Evolutionary conservation across 306 rosid genomes (phyloP), one percentile per base, ranked within the genome.

Genomic region (Cicer bijugum): DNA sequence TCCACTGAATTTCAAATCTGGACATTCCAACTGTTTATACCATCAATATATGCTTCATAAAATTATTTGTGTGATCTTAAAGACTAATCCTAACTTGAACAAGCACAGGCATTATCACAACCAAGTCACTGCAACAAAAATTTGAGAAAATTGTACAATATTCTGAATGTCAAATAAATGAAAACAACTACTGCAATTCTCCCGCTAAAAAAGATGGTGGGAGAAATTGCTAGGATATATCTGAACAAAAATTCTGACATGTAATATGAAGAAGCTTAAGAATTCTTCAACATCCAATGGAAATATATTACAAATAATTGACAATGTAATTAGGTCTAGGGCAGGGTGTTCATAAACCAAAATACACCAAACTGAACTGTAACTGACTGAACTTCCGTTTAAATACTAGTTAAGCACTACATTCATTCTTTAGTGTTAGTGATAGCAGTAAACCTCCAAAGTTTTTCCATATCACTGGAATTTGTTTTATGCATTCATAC

Each of bases 1-100:
- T 57, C 96, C 93, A 67, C 89, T 95, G 84, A 95, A 87, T 92
- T 90, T 90, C 85, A 95, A 80, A 82, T 84, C 96, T 80, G 99
- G 99, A 84, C 86, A 91, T 86, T 95, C 96, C 93, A 91, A 86
- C 99, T 91, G 97, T 91, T 81, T 64, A 77, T 56, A 81, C 81
- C 76, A 82, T 84, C 82, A 89, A 78, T 75, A 84, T 70, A 72
- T 61, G 78, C 82, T 53, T 72, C 83, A 65, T 72, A 67, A 72
- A 47, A 52, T 15, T 48, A 52, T 45, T 52, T 33, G 60, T 56
- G 81, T 59, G 57, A 71, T 53, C 48, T 20, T 52, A 38, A 39
- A 77, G 67, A 67, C 69, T 77, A 60, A 64, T 50, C 8, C 45
- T 74, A 63, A 56, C 35, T 59, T 47, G 81, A 84, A 62, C 60